Conservation (phyloP, 1,284 basidiomycete species). For the Sporisorium exsertum region DNA sequence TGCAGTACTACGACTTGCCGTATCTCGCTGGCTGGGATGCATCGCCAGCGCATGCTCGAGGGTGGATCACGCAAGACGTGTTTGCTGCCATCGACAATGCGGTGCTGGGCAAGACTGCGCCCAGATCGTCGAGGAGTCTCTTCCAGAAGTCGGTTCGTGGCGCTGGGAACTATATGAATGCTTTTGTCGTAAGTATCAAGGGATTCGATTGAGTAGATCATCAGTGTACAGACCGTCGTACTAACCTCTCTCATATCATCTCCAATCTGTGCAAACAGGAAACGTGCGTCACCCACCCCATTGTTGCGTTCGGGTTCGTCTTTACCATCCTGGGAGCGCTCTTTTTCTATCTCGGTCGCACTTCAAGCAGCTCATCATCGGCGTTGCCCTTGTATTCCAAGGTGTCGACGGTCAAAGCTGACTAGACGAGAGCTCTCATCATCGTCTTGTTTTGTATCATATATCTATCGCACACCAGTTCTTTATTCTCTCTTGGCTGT, state of each 20-base stretch:
- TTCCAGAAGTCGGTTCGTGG: conserved; percentile 48
- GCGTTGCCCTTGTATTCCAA: conserved; percentile 42
- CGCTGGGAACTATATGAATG: conserved; percentile 29
- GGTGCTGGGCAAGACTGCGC: conserved; percentile 19
- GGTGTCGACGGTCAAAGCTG: conserved; percentile 46
- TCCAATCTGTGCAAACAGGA: conserved; percentile 1
- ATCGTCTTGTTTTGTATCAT: neutral
- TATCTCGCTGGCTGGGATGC: neutral
- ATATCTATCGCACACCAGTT: neutral
- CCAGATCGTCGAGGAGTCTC: conserved; percentile 44
- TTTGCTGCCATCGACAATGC: conserved; percentile 27
- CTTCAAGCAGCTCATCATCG: conserved; percentile 6
- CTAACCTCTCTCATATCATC: neutral
- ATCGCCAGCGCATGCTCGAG: conserved; percentile 6
- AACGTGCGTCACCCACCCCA: conserved; percentile 28
- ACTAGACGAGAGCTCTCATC: conserved; percentile 5
- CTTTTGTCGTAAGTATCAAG: conserved; percentile 13
- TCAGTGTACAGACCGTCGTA: neutral
- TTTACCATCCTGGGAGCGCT: conserved; percentile 21
- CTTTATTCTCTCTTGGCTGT: neutral
- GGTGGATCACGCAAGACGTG: conserved; percentile 39
- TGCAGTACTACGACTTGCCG: conserved; percentile 52
- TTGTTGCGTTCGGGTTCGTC: conserved; percentile 40
- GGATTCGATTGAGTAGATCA: neutral
- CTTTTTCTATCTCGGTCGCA: conserved; percentile 36